These are phyloP conservation scores for Spergularia azorica DNA, from an alignment of 179 eudicot species.

Conservation along the genomic window DNA sequence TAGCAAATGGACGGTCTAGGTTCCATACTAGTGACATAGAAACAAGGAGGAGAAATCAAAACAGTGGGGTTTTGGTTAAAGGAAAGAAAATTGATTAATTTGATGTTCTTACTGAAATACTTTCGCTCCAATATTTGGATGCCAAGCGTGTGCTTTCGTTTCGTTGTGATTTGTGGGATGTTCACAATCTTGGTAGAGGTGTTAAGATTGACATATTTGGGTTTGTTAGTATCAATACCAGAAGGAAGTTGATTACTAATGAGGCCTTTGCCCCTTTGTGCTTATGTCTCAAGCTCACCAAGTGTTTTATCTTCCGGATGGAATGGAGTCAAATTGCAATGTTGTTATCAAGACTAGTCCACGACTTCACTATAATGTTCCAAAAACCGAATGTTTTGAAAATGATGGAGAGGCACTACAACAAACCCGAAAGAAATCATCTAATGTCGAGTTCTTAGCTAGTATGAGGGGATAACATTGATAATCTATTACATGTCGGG, in stretches of 20 bases:
- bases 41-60: background rate
- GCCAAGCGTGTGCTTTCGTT: slow-evolving; percentile 13
- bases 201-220: slow-evolving; percentile 17
- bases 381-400: background rate
- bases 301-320: slow-evolving; percentile 3
- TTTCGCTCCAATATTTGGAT: slow-evolving; percentile 2
- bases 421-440: background rate
- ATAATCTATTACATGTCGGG: background rate
- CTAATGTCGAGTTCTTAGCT: background rate
- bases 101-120: slow-evolving; percentile 15
- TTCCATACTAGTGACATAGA: slow-evolving; percentile 6
- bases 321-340: background rate
- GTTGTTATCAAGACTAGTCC: slow-evolving; percentile 7
- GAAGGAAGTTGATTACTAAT: background rate
- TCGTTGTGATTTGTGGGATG: slow-evolving; percentile 26
- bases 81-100: slow-evolving; percentile 7
- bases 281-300: no score
- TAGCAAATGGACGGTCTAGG: slow-evolving; percentile 18
- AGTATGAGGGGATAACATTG: background rate
- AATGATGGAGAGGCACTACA: slow-evolving; percentile 11
- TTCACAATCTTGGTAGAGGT: background rate
- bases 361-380: background rate
- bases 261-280: slow-evolving; percentile 24
- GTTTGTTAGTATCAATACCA: slow-evolving; percentile 10
- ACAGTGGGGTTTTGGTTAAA: slow-evolving; percentile 23